Percentiles rank a stretch among this genome's conserved stretches.
phyloP scores from a whole-genome alignment of 148 eudicot genomes.

The Chenopodium berlandieri region DNA sequence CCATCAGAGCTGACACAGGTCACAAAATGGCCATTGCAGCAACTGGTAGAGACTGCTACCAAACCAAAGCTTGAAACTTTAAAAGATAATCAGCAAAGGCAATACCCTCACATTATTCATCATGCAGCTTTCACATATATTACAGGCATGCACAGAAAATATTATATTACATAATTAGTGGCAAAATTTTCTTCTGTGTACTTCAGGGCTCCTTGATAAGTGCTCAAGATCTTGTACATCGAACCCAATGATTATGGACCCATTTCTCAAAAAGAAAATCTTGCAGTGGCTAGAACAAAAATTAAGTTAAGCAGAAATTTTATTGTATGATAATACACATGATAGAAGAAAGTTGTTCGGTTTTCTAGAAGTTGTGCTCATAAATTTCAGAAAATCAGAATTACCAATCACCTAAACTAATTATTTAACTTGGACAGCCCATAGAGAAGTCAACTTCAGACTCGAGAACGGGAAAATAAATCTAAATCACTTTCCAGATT shows the following conservation, averaged over 20 bases:
- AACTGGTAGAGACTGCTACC: not conserved
- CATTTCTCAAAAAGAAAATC: no score
- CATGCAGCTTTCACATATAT: not conserved
- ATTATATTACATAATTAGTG: no score
- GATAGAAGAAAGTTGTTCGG: not conserved
- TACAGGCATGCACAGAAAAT: no score
- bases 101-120: not conserved
- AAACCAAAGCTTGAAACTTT: not conserved
- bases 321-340: not conserved
- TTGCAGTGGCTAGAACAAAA: not conserved
- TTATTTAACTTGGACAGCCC: not conserved
- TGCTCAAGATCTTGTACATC: no score
- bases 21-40: not conserved
- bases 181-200: no score
- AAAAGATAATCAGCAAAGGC: slow-evolving; percentile 1
- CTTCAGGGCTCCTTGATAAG: no score
- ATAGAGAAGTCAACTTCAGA: not conserved
- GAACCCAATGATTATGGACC: no score
- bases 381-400: not conserved
- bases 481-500: no score
- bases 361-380: not conserved
- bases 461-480: not conserved
- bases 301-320: no score
- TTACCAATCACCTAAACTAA: not conserved
- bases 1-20: not conserved